A percentile compares a stretch with the other conserved stretches of the same genome.
Evolutionary conservation across 129 eudicot genomes (phyloP).

Genomic region (Chrysanthemum seticuspe): DNA sequence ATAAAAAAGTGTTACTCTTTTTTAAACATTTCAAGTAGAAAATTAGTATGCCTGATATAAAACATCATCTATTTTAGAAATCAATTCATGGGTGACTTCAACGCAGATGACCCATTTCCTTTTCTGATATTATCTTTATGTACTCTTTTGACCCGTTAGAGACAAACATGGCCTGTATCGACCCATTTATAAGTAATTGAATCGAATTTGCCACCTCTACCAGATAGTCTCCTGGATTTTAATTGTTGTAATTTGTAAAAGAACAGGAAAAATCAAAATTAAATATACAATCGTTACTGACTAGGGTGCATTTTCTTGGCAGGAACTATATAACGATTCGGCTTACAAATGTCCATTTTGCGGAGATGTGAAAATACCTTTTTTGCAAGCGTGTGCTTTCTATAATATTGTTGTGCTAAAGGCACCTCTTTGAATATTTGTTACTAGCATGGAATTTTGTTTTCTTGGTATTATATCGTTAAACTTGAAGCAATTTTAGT

Average conservation of each 20-base stretch:
- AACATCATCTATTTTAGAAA: too few species aligned
- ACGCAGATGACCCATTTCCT: too few species aligned
- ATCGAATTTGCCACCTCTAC: too few species aligned
- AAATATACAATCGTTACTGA: neutral
- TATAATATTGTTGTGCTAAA: constrained; percentile 19
- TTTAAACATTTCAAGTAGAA: too few species aligned
- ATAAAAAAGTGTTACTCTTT: too few species aligned
- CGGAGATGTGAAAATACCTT: constrained; percentile 33
- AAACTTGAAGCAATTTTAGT: constrained; percentile 14
- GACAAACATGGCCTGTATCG: too few species aligned
- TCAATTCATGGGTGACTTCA: too few species aligned
- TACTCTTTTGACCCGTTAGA: too few species aligned
- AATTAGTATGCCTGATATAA: too few species aligned
- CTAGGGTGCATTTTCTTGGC: constrained; percentile 16
- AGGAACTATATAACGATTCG: constrained; percentile 26
- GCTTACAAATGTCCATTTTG: constrained; percentile 34
- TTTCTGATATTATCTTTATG: too few species aligned
- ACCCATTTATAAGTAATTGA: too few species aligned
- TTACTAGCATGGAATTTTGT: constrained; percentile 12
- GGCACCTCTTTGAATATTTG: constrained; percentile 20
- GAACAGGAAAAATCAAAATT: neutral
- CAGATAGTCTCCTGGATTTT: too few species aligned
- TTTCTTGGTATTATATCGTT: constrained; percentile 7
- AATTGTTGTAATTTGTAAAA: neutral
- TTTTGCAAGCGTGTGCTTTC: constrained; percentile 17